Base-by-base conservation (phyloP, 257 asterid species). In the Primulina tabacum region DNA sequence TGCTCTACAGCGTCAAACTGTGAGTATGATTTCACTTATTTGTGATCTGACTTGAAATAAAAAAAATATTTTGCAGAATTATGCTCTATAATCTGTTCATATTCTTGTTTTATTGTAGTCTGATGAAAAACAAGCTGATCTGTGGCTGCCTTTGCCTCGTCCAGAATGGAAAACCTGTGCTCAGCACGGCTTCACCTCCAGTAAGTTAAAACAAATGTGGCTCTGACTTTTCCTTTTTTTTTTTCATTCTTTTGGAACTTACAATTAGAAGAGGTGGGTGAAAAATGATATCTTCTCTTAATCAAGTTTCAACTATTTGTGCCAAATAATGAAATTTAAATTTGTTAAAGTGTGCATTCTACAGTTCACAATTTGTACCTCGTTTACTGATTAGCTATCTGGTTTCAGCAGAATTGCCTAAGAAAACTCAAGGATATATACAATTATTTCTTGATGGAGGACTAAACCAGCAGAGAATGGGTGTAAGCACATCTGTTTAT, bases 401-500 rank as follows among this genome's bases (percentile, higher is more conserved):
- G 0, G 77, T 77, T 79, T 68, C 57, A 59, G 64, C 83, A 84
- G 96, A 83, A 55, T 73, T 88, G 71, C 89, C 96, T 8, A 90
- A 82, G 77, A 85, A 84, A 66, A 89, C 96, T 33, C 86, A 77
- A 73, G 96, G 97, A 58, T 93, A 93, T 70, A 65, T 93, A 67
- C 99, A 93, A 74, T 95, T 93, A 71, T 93, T 93, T 76, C 95
- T 93, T 64, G 99, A 93, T 71, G 97, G 99, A 60, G 99, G 99
- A 65, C 78, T 93, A 73, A 93, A 93, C 83, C 99, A 93, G 79
- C 99, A 93, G 78, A 81, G 97, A 73, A 90, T 90, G 97, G 97
- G 99, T 79, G 99, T 93, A 82, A 71, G 87, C 72, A 35, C 34
- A 62, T 70, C 4, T 12, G 30, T 17, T 65, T 70, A 17, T 68